Percentiles rank a stretch among this genome's conserved stretches.
phyloP scores from a whole-genome alignment of 768 basidiomycete genomes.

The Termitomyces sp. region DNA sequence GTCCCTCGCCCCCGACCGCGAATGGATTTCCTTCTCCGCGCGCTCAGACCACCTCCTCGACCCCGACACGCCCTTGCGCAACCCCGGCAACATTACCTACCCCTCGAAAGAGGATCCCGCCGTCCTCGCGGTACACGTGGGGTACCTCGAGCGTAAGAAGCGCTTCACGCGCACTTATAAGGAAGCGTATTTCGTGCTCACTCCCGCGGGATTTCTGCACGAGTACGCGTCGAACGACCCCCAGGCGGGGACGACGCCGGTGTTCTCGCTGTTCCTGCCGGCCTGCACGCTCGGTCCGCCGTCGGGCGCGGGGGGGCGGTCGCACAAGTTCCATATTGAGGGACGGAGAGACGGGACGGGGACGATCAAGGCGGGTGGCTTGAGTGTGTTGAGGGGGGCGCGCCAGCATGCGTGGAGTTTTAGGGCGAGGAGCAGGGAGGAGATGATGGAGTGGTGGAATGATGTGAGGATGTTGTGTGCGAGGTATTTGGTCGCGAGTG shows the following conservation, averaged over 20 bases:
- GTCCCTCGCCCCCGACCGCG: conserved; percentile 77
- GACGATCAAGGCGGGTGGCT: conserved; percentile 51
- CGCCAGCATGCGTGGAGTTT: conserved; percentile 73
- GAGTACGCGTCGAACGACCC: conserved; percentile 83
- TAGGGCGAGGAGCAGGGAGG: conserved; percentile 83
- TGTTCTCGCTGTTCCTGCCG: conserved; percentile 89
- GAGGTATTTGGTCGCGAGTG: conserved; percentile 89
- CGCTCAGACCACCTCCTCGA: conserved; percentile 93
- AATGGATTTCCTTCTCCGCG: conserved; percentile 96
- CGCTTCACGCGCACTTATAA: conserved; percentile 84
- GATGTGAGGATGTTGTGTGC: conserved; percentile 93
- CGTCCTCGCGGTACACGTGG: conserved; percentile 83
- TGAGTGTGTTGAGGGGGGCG: no score
- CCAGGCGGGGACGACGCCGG: conserved; percentile 49
- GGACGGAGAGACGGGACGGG: conserved; percentile 81
- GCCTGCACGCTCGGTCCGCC: conserved; percentile 95
- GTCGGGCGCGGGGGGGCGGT: conserved; percentile 56
- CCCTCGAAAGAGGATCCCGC: conserved; percentile 89
- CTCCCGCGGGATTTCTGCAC: conserved; percentile 94
- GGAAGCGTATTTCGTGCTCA: conserved; percentile 90
- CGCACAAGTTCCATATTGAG: conserved; percentile 98
- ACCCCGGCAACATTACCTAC: conserved; percentile 74
- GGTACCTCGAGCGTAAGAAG: conserved; percentile 92
- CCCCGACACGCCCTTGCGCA: conserved; percentile 91
- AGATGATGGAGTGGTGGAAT: conserved; percentile 99